These are phyloP conservation scores for Nidularia pulvinata DNA, from an alignment of 768 basidiomycete genomes.

Conservation along the genomic window DNA sequence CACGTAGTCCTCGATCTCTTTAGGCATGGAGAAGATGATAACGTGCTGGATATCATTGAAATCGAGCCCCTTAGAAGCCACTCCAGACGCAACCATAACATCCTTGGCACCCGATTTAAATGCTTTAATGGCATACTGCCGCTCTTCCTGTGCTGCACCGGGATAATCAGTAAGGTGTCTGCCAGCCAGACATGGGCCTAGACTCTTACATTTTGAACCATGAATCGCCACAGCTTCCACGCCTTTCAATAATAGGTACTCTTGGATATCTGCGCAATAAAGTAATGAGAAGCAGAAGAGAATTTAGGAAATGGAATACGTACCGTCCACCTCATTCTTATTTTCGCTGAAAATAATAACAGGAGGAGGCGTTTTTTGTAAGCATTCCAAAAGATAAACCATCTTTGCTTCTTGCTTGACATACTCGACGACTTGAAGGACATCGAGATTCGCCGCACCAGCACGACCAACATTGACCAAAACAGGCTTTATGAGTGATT, in stretches of 20 bases:
- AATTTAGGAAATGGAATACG: constrained; percentile 12
- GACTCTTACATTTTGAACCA: constrained; percentile 85
- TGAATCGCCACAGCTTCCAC: constrained; percentile 99
- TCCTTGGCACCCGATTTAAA: constrained; percentile 98
- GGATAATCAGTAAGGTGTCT: not conserved
- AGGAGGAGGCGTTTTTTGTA: constrained; percentile 98
- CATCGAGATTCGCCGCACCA: constrained; percentile 96
- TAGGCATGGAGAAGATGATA: constrained; percentile 99
- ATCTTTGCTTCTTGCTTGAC: constrained; percentile 99
- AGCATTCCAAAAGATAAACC: constrained; percentile 96
- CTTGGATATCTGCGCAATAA: constrained; percentile 83
- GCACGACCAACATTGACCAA: constrained; percentile 98
- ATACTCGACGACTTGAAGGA: constrained; percentile 96
- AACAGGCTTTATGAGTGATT: constrained; percentile 93
- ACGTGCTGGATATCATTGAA: constrained; percentile 99
- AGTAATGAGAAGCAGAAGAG: constrained; percentile 1
- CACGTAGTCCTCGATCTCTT: constrained; percentile 99
- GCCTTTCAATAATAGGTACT: constrained; percentile 94
- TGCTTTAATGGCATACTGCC: constrained; percentile 97
- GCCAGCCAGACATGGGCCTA: not conserved
- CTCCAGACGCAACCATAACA: constrained; percentile 98
- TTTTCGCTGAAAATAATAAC: constrained; percentile 99
- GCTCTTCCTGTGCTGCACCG: constrained; percentile 88
- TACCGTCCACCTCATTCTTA: constrained; percentile 99
- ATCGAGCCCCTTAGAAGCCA: constrained; percentile 97